Evolutionary conservation across 2,329 filamentous ascomycete genomes (phyloP), one percentile per base, ranked within the genome.

Genomic region (Aspergillus ochraceus): DNA sequence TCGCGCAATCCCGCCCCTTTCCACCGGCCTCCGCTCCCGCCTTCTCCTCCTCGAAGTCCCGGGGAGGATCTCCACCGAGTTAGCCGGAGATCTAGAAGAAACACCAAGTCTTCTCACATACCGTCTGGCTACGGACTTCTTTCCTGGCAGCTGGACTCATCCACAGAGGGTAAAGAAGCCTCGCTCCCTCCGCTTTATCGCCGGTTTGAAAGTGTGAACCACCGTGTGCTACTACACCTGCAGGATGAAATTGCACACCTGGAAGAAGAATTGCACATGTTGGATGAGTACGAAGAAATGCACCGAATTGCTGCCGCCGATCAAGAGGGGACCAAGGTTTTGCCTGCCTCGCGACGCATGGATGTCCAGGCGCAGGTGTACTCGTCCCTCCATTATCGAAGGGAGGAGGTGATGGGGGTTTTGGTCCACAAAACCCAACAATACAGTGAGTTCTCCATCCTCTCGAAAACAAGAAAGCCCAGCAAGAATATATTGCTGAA

Each of bases 221-320:
- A 96, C 71, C 88, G 93, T 2, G 78, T 96, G 2, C 79, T 97
- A 2, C 80, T 97, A 0, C 88, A 95, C 63, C 81, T 96, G 17
- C 93, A 97, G 74, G 92, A 96, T 70, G 91, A 96, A 72, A 85
- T 97, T 19, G 82, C 83, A 30, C 89, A 94, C 67, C 80, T 96
- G 42, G 92, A 97, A 74, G 88, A 92, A 68, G 87, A 93, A 59
- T 82, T 97, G 1, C 84, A 86, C 19, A 80, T 81, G 0, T 76
- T 95, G 1, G 93, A 97, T 58, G 82, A 85, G 62, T 79, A 80
- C 47, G 81, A 85, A 54, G 73, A 74, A 60, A 74, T 74, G 62
- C 72, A 76, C 54, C 71, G 71, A 46, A 61, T 68, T 52, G 65
- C 66, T 36, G 70, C 70, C 55, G 73, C 67, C 46, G 73, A 70